A percentile compares a stretch with the other conserved stretches of the same genome.
phyloP scores from a whole-genome alignment of 495 filamentous ascomycete genomes.

The Hypoxylon cercidicola region DNA sequence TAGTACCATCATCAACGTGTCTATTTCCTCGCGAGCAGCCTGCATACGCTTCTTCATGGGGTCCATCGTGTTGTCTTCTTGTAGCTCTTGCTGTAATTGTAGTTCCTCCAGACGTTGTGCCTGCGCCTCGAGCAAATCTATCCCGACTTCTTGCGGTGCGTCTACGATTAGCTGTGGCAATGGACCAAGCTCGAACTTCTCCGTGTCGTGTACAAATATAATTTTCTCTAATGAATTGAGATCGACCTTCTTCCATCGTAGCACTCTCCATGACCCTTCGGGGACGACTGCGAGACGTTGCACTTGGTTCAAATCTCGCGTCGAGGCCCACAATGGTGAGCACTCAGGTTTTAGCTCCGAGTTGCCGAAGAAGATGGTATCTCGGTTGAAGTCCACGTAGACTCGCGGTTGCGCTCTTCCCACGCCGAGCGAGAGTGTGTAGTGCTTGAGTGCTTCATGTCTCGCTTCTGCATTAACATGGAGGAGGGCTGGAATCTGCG shows the following conservation, averaged over 20 bases:
- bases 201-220: conserved; percentile 45
- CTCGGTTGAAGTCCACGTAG: conserved; percentile 48
- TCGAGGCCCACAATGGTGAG: conserved; percentile 38
- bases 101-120: conserved; percentile 24
- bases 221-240: conserved; percentile 38
- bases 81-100: conserved; percentile 19
- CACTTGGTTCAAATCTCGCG: conserved; percentile 33
- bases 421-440: conserved; percentile 48
- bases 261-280: conserved; percentile 42
- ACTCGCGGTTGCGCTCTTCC: conserved; percentile 45
- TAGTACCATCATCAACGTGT: conserved; percentile 44
- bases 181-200: conserved; percentile 33
- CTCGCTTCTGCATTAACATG: conserved; percentile 50
- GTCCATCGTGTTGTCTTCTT: conserved; percentile 11
- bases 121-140: conserved; percentile 32
- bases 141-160: conserved; percentile 22
- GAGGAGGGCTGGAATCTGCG: conserved; percentile 46
- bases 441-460: conserved; percentile 47
- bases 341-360: conserved; percentile 39
- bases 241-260: conserved; percentile 41
- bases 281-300: conserved; percentile 42
- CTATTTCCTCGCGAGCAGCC: conserved; percentile 43
- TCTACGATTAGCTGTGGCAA: conserved; percentile 40
- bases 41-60: conserved; percentile 44
- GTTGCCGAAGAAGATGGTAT: conserved; percentile 46